A percentile compares a stretch with the other conserved stretches of the same genome.
Evolutionary conservation across 192 early-diverging fungal species (phyloP).

Genomic region (Backusella liffmaniae): DNA sequence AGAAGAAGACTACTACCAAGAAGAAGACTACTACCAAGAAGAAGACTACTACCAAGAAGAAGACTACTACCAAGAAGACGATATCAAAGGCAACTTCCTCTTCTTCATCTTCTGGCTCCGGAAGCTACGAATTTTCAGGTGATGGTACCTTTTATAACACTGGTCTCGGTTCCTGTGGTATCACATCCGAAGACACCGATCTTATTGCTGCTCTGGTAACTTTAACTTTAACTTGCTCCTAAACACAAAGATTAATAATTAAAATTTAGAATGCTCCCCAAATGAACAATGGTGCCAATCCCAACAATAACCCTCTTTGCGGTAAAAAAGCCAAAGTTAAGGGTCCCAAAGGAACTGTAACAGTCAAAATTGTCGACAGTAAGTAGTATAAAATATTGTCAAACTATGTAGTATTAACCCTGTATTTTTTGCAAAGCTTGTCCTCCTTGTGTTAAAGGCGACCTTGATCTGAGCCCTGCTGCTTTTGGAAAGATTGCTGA

Average conservation of each 20-base stretch:
- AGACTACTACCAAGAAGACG: background rate
- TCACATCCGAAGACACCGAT: constrained; percentile 40
- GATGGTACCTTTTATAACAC: constrained; percentile 52
- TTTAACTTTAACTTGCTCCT: background rate
- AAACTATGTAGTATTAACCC: too few species aligned
- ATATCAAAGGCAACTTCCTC: background rate
- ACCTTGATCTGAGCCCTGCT: constrained; percentile 46
- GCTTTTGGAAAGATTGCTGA: constrained; percentile 44
- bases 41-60: background rate
- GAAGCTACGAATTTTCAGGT: constrained; percentile 23
- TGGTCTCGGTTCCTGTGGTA: constrained; percentile 54
- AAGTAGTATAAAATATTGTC: background rate
- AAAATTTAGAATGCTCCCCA: constrained; percentile 43
- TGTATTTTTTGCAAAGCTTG: constrained; percentile 26
- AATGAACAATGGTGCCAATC: constrained; percentile 46
- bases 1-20: background rate
- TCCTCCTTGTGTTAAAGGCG: constrained; percentile 36
- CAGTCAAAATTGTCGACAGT: constrained; percentile 50
- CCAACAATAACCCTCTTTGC: constrained; percentile 43
- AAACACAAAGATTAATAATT: background rate
- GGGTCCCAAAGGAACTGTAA: constrained; percentile 43
- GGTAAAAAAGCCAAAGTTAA: constrained; percentile 48
- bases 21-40: constrained; percentile 14
- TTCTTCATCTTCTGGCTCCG: background rate
- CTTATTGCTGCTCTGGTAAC: constrained; percentile 47